Percentiles rank a stretch among this genome's conserved stretches.
Conservation (phyloP, 2,329 filamentous ascomycete genomes). For the Plenodomus tracheiphilus region DNA sequence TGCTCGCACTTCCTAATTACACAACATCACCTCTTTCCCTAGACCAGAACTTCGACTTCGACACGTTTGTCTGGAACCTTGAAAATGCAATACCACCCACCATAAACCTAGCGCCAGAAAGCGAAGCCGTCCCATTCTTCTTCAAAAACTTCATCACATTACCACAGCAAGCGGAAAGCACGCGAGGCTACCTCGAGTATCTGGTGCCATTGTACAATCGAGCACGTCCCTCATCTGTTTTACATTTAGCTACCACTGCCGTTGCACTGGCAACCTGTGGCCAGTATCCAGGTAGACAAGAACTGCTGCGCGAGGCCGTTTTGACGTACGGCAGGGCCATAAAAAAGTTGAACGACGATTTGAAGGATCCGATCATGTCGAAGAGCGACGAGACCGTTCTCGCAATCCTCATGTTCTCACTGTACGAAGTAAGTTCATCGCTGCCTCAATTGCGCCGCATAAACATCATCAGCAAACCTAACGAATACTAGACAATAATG, state of each 20-base stretch:
- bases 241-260: conserved; percentile 46
- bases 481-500: conserved; percentile 38
- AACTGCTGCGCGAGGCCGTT: conserved; percentile 39
- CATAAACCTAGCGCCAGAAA: conserved; percentile 38
- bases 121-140: conserved; percentile 47
- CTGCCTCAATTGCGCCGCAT: too few relatives aligned
- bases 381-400: conserved; percentile 46
- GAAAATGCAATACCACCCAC: conserved; percentile 28
- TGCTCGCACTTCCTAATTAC: conserved; percentile 24
- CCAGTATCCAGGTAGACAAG: conserved; percentile 42
- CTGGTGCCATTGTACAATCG: conserved; percentile 44
- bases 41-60: conserved; percentile 23
- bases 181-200: conserved; percentile 45
- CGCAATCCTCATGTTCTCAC: conserved; percentile 45
- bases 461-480: conserved; percentile 18
- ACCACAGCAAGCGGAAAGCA: conserved; percentile 43
- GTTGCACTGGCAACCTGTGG: conserved; percentile 45
- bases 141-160: conserved; percentile 47
- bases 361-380: conserved; percentile 40
- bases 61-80: conserved; percentile 38
- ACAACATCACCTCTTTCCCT: conserved; percentile 15
- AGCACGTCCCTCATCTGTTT: conserved; percentile 38
- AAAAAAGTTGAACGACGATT: conserved; percentile 40
- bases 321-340: conserved; percentile 45
- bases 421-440: conserved; percentile 46